phyloP scores from a whole-genome alignment of 2,329 filamentous ascomycete species.

The Exophiala bonariae region DNA sequence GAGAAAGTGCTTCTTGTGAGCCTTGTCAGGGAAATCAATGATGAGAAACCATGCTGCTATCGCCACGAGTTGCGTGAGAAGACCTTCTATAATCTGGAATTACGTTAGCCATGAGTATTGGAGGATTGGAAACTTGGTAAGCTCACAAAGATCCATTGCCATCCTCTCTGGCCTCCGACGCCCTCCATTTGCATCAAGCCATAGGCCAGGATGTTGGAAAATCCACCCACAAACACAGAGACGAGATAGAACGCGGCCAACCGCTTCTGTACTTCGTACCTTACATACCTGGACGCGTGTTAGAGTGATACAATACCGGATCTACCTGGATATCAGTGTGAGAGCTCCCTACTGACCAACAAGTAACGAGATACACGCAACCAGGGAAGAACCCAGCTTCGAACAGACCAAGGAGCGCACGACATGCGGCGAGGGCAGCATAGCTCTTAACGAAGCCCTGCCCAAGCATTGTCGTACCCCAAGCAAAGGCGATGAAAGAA shows the following conservation, averaged over 20 bases:
- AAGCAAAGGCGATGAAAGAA: constrained; percentile 51
- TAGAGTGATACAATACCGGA: too few species aligned
- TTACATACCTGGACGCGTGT: constrained; percentile 16
- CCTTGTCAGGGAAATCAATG: constrained; percentile 34
- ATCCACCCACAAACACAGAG: constrained; percentile 10
- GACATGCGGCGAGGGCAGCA: constrained; percentile 64
- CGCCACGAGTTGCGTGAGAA: constrained; percentile 29
- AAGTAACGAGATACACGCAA: constrained; percentile 18
- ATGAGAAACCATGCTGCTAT: constrained; percentile 28
- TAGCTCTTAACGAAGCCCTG: constrained; percentile 66
- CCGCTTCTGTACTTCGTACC: constrained; percentile 22
- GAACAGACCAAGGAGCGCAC: constrained; percentile 58
- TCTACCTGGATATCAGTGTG: too few species aligned
- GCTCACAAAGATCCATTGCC: constrained; percentile 30
- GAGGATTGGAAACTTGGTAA: constrained; percentile 9
- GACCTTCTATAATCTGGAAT: constrained; percentile 22
- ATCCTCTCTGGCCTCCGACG: constrained; percentile 25
- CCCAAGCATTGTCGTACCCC: constrained; percentile 30
- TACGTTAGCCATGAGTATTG: background rate
- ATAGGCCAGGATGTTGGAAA: constrained; percentile 20
- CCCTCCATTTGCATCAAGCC: constrained; percentile 21
- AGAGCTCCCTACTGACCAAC: constrained; percentile 14
- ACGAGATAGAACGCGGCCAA: constrained; percentile 17
- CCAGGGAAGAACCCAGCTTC: constrained; percentile 45
- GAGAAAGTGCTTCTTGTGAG: constrained; percentile 12